phyloP scores from a whole-genome alignment of 441 rosid species.

The Populus trichocarpa region DNA sequence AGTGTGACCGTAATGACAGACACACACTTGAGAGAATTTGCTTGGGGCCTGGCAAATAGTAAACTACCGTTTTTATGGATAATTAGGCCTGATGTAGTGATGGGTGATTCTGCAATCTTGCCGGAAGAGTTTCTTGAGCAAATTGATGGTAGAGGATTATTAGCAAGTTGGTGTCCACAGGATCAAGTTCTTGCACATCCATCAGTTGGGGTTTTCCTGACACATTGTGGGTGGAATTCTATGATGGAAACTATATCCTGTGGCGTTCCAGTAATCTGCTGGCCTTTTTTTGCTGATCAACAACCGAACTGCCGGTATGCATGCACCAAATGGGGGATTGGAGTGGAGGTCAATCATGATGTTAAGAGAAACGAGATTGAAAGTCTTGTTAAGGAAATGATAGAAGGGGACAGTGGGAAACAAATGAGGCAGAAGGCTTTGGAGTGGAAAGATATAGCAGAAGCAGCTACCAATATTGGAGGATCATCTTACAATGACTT shows the following conservation, averaged over 20 bases:
- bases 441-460: constrained; percentile 33
- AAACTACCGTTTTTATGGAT: constrained; percentile 37
- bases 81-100: constrained; percentile 29
- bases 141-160: constrained; percentile 27
- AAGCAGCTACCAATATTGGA: constrained; percentile 20
- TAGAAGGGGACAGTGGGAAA: constrained; percentile 27
- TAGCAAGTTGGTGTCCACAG: constrained; percentile 32
- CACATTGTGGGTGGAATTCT: constrained; percentile 40
- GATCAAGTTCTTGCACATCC: constrained; percentile 22
- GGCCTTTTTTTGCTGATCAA: constrained; percentile 38
- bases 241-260: constrained; percentile 24
- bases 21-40: constrained; percentile 34
- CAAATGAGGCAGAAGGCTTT: constrained; percentile 5
- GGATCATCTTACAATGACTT: constrained; percentile 26
- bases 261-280: constrained; percentile 32
- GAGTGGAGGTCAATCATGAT: constrained; percentile 24
- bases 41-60: constrained; percentile 37
- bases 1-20: constrained; percentile 27
- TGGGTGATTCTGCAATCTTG: constrained; percentile 18
- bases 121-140: constrained; percentile 17
- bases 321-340: constrained; percentile 30
- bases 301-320: constrained; percentile 26
- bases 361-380: constrained; percentile 31
- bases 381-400: constrained; percentile 25
- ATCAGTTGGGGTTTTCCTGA: constrained; percentile 23